phyloP scores from a whole-genome alignment of 2,329 filamentous ascomycete species.

The Penicillium sp. region DNA sequence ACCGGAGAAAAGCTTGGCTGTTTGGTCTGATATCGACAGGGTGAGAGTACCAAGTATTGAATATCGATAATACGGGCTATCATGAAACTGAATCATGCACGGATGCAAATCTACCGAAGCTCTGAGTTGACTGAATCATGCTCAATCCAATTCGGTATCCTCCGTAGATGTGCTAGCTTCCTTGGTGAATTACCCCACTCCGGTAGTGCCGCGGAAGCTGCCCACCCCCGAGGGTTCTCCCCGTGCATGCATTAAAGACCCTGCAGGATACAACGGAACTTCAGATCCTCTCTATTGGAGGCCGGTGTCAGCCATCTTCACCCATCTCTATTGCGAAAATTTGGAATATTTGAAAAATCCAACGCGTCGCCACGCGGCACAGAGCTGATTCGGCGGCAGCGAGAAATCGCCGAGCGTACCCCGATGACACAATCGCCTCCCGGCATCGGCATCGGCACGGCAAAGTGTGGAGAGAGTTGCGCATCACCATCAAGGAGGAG shows the following conservation, averaged over 20 bases:
- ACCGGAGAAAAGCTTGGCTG: not conserved
- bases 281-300: not conserved
- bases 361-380: not conserved
- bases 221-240: not conserved
- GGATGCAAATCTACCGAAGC: not conserved
- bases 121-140: not conserved
- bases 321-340: not conserved
- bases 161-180: not conserved
- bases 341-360: not conserved
- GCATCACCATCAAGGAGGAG: constrained; percentile 15
- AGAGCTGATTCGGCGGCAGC: constrained; percentile 2
- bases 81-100: not conserved
- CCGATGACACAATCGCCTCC: constrained; percentile 15
- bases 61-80: not conserved
- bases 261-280: not conserved
- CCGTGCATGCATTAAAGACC: not conserved
- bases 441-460: constrained; percentile 18
- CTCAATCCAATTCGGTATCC: not conserved
- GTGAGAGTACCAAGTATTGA: not conserved
- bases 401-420: constrained; percentile 12
- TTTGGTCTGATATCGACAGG: not conserved
- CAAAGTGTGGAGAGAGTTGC: constrained; percentile 15
- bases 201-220: not conserved
- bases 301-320: not conserved
- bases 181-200: not conserved